Percentiles rank a stretch among this genome's conserved stretches.
Evolutionary conservation across 148 eudicot species (phyloP).

Genomic region (Rheum nobile): DNA sequence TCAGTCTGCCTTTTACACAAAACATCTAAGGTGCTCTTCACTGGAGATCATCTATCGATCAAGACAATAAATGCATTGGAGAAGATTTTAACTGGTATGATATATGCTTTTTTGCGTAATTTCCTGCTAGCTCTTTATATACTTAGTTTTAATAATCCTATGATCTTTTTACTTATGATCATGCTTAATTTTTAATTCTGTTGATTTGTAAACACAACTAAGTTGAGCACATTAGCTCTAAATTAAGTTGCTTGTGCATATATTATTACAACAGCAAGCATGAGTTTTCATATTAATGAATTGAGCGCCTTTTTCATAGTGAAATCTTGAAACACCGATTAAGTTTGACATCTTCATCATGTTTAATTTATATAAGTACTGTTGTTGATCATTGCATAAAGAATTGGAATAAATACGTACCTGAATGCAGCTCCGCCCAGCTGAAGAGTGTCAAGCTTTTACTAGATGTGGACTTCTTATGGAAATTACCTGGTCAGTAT

Average conservation of each 20-base stretch:
- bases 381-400: neutral
- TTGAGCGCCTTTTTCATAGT: neutral
- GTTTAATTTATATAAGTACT: too few species aligned
- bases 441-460: slow-evolving; percentile 27
- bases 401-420: neutral
- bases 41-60: slow-evolving; percentile 33
- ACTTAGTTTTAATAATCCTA: too few species aligned
- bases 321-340: neutral
- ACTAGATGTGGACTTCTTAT: slow-evolving; percentile 35
- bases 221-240: too few species aligned
- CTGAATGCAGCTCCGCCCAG: slow-evolving; percentile 29
- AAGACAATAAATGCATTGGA: slow-evolving; percentile 18
- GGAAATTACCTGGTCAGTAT: slow-evolving; percentile 42
- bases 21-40: slow-evolving; percentile 34
- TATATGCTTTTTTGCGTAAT: too few species aligned
- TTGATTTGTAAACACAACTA: too few species aligned
- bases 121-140: neutral
- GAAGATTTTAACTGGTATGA: slow-evolving; percentile 44
- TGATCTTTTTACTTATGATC: too few species aligned
- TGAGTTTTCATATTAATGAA: too few species aligned
- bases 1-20: slow-evolving; percentile 42
- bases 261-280: too few species aligned
- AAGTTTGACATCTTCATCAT: too few species aligned
- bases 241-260: too few species aligned
- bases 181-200: too few species aligned